Percentiles rank a stretch among this genome's conserved stretches.
Conservation (phyloP, 495 filamentous ascomycete species). For the Aspergillus homomorphus region DNA sequence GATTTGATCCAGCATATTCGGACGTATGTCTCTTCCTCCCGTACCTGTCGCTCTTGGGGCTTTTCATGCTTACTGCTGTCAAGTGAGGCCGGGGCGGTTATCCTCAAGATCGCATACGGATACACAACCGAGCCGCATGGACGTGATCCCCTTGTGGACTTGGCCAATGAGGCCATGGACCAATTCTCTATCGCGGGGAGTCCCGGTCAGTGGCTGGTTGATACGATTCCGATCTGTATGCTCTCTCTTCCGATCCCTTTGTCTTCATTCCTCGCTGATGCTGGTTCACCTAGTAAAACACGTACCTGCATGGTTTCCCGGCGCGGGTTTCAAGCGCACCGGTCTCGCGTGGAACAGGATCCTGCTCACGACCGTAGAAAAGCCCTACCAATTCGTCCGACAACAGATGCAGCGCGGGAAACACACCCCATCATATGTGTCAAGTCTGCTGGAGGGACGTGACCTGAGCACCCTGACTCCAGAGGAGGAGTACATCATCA, state of each 20-base stretch:
- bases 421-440: constrained; percentile 35
- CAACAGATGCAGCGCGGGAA: constrained; percentile 33
- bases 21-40: constrained; percentile 27
- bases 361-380: constrained; percentile 23
- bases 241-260: not conserved
- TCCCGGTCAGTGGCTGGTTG: constrained; percentile 46
- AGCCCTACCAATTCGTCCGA: constrained; percentile 41
- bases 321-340: constrained; percentile 39
- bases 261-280: not conserved
- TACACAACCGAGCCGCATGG: constrained; percentile 44
- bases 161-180: constrained; percentile 39
- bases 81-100: constrained; percentile 42
- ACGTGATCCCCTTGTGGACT: constrained; percentile 41
- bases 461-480: constrained; percentile 10
- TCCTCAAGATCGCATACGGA: constrained; percentile 50
- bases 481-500: constrained; percentile 29
- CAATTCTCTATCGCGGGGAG: constrained; percentile 40
- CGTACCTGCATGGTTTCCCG: constrained; percentile 47
- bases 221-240: constrained; percentile 35
- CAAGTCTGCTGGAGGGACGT: constrained; percentile 25
- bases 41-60: no score
- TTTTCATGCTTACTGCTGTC: not conserved
- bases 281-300: constrained; percentile 27
- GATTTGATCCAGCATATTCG: constrained; percentile 38
- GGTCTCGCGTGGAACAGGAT: constrained; percentile 32